Conservation (phyloP, 2,329 filamentous ascomycete genomes). For the Fulvia fulva region DNA sequence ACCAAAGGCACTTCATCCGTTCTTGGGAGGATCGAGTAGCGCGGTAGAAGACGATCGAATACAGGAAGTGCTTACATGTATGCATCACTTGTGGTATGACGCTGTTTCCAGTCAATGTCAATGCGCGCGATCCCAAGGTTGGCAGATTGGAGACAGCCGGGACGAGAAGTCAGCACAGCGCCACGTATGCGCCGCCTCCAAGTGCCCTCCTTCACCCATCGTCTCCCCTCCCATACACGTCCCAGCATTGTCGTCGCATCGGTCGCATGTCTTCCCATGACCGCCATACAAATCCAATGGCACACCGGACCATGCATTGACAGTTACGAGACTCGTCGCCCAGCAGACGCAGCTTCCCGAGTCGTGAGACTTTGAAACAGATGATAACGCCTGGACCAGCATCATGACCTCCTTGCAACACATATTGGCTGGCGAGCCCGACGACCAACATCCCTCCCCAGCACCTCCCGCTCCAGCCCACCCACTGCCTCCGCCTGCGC, state of each 20-base stretch:
- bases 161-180: background rate
- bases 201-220: background rate
- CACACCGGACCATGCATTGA: background rate
- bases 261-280: background rate
- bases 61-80: no score
- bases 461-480: background rate
- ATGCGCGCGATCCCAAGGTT: no score
- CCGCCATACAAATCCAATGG: background rate
- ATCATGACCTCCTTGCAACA: constrained; percentile 5
- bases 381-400: background rate
- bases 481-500: constrained; percentile 12
- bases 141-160: no score
- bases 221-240: background rate
- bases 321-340: background rate
- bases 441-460: background rate
- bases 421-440: constrained; percentile 3
- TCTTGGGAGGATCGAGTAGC: no score
- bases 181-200: background rate
- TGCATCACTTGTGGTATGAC: no score
- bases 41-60: no score
- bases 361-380: constrained; percentile 5
- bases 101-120: no score
- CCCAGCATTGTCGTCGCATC: background rate
- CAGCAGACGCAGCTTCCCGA: background rate
- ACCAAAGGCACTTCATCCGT: no score